phyloP scores from a whole-genome alignment of 768 basidiomycete genomes.

The Suillus bovinus region DNA sequence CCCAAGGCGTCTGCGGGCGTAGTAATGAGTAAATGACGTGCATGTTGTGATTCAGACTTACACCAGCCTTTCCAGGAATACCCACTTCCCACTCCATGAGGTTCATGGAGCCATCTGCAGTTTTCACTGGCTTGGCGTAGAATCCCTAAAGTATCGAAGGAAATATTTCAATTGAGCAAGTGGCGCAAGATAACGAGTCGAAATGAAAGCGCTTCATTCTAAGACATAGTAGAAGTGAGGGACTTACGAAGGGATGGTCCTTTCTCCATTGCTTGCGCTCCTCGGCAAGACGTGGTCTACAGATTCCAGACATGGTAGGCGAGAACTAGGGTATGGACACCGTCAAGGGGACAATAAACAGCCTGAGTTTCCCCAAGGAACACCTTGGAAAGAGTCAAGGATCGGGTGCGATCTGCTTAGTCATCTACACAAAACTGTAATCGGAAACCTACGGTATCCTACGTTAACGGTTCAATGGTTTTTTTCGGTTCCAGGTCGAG shows the following conservation, averaged over 20 bases:
- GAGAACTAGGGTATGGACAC: background rate
- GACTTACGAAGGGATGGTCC: constrained; percentile 95
- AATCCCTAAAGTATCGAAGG: constrained; percentile 68
- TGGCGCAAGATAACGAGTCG: constrained; percentile 9
- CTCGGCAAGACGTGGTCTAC: constrained; percentile 89
- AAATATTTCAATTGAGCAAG: background rate
- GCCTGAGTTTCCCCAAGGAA: background rate
- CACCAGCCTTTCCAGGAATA: constrained; percentile 89
- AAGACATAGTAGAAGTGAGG: constrained; percentile 3
- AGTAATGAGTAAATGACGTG: constrained; percentile 15
- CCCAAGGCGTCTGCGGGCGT: constrained; percentile 85
- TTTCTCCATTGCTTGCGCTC: constrained; percentile 99
- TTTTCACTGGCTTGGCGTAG: constrained; percentile 92
- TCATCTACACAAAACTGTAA: background rate
- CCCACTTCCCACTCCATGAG: constrained; percentile 99
- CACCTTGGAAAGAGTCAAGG: background rate
- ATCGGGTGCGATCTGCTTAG: background rate
- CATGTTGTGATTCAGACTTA: constrained; percentile 43
- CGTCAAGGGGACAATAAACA: constrained; percentile 2
- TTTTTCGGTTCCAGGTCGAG: background rate
- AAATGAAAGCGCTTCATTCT: constrained; percentile 5
- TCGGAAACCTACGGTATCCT: background rate
- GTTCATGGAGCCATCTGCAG: constrained; percentile 91
- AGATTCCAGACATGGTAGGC: constrained; percentile 80
- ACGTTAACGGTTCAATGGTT: too few species aligned